These are phyloP conservation scores for Fusarium protoensiforme DNA, from an alignment of 2,329 filamentous ascomycete species.

Conservation along the genomic window DNA sequence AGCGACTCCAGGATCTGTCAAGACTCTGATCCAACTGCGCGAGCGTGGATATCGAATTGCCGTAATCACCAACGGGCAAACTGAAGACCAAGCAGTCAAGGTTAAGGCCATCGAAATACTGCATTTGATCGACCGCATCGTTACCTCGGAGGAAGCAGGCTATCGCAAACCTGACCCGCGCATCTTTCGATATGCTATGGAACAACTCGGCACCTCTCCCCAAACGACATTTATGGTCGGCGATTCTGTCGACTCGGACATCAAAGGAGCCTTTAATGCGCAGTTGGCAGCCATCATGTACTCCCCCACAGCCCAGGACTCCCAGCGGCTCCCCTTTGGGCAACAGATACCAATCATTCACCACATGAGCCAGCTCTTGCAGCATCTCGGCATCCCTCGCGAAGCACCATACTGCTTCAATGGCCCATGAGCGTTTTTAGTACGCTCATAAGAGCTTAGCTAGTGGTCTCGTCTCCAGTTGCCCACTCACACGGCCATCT, in stretches of 20 bases:
- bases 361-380: neutral
- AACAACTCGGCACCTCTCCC: neutral
- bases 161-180: conserved; percentile 1
- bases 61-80: conserved; percentile 10
- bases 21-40: neutral
- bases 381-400: neutral
- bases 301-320: neutral
- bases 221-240: conserved; percentile 9
- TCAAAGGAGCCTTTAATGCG: conserved; percentile 11
- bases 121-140: conserved; percentile 3
- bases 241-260: conserved; percentile 8
- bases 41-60: neutral
- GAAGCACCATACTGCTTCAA: neutral
- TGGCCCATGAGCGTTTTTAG: neutral
- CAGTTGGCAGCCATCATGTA: conserved; percentile 4
- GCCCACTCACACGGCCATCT: too few relatives aligned
- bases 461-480: neutral
- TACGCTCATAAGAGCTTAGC: neutral
- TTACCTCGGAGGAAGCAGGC: conserved; percentile 14
- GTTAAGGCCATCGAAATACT: conserved; percentile 3
- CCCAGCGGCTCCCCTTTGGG: neutral
- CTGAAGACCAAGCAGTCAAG: conserved; percentile 1
- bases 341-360: neutral
- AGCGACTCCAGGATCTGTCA: neutral
- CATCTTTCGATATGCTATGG: conserved; percentile 4